Evolutionary conservation across 2,329 filamentous ascomycete genomes (phyloP), one percentile per base, ranked within the genome.

Genomic region (Leptographium radiaticola): DNA sequence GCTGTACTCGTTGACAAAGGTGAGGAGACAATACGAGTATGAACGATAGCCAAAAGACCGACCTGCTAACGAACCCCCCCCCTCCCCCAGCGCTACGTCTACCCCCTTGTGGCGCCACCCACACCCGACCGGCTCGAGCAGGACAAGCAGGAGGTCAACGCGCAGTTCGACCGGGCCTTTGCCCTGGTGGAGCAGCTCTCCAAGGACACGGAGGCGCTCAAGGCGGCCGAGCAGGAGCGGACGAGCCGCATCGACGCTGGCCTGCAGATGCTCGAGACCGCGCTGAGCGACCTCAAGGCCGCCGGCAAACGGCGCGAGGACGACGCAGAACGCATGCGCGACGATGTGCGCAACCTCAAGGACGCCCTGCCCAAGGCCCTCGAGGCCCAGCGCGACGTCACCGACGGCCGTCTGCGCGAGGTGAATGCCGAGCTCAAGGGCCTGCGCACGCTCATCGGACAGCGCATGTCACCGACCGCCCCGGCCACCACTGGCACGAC

Each of bases 101-200:
- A 86, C 59, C 93, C 93, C 44, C 74, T 98, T 33, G 89, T 98
- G 57, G 85, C 90, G 13, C 94, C 93, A 5, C 93, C 93, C 2
- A 98, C 93, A 1, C 88, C 89, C 11, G 89, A 94, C 54, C 89
- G 95, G 65, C 75, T 98, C 11, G 89, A 96, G 64, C 86, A 94
- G 66, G 93, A 98, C 68, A 98, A 98, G 70, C 82, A 88, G 58
- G 81, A 82, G 42, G 90, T 98, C 55, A 90, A 97, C 66, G 89
- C 90, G 59, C 86, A 91, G 56, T 98, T 98, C 68, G 87, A 93
- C 62, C 87, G 87, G 63, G 89, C 91, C 2, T 98, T 98, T 66
- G 76, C 84, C 18, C 78, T 97, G 15, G 83, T 98, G 12, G 93
- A 98, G 56, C 93, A 97, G 65, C 79, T 98, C 1, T 81, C 87